These are phyloP conservation scores for Hamigera avellanea DNA, from an alignment of 495 filamentous ascomycete species.

Conservation along the genomic window DNA sequence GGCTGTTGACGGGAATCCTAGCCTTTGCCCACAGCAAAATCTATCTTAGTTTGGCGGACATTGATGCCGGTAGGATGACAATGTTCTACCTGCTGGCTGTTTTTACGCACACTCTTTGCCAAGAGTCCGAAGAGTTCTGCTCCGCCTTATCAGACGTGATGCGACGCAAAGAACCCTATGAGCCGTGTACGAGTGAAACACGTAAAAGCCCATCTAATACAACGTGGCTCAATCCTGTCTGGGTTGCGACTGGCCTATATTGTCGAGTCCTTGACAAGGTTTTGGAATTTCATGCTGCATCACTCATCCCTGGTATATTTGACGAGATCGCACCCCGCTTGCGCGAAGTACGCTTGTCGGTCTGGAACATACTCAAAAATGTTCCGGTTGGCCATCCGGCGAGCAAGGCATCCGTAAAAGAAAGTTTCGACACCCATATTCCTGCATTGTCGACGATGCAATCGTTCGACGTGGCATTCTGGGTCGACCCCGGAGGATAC, in stretches of 20 bases:
- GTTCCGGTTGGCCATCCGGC: not conserved
- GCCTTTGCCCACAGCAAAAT: constrained; percentile 2
- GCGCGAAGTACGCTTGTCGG: not conserved
- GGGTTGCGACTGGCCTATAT: constrained; percentile 10
- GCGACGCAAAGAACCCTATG: constrained; percentile 1
- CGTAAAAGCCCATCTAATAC: too few species aligned
- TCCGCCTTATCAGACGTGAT: constrained; percentile 1
- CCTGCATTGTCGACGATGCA: not conserved
- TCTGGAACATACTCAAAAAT: constrained; percentile 2
- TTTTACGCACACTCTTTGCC: constrained; percentile 1
- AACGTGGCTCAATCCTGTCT: constrained; percentile 1
- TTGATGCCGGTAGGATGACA: constrained; percentile 1
- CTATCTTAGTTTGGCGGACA: not conserved
- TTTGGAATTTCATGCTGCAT: not conserved
- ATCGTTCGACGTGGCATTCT: constrained; percentile 1
- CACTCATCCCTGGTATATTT: constrained; percentile 4
- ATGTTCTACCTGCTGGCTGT: constrained; percentile 5
- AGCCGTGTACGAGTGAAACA: too few species aligned
- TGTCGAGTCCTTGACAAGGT: constrained; percentile 4
- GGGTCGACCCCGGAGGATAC: not conserved
- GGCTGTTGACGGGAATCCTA: constrained; percentile 2
- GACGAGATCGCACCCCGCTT: not conserved
- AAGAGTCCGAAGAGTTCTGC: constrained; percentile 4
- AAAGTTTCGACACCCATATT: not conserved
- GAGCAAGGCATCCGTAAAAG: not conserved